These are phyloP conservation scores for Rhexocercosporidium sp. DNA, from an alignment of 2,329 filamentous ascomycete species.

Conservation along the genomic window DNA sequence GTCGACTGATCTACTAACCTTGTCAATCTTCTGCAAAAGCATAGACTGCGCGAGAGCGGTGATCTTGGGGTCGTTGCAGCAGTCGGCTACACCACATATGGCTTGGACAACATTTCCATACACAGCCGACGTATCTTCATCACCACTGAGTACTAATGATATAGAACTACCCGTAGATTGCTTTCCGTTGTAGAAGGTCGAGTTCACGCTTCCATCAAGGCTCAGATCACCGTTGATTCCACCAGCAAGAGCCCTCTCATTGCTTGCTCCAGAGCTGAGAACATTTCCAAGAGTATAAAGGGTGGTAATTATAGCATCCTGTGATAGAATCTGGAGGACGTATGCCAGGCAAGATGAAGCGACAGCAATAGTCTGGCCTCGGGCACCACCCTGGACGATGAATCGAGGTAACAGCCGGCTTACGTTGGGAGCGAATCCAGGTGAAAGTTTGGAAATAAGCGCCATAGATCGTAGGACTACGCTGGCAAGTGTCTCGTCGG, in stretches of 20 bases:
- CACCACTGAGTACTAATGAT: constrained; percentile 74
- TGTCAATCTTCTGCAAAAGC: constrained; percentile 92
- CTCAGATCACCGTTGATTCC: constrained; percentile 59
- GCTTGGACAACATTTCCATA: constrained; percentile 93
- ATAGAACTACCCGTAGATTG: constrained; percentile 76
- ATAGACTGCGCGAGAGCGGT: constrained; percentile 92
- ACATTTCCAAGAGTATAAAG: constrained; percentile 97
- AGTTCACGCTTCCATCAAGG: constrained; percentile 50
- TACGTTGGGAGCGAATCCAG: constrained; percentile 73
- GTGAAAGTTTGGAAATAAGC: constrained; percentile 76
- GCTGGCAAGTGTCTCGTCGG: constrained; percentile 75
- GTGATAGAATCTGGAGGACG: constrained; percentile 80
- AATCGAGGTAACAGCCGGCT: constrained; percentile 83
- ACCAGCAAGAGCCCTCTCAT: constrained; percentile 49
- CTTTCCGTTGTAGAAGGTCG: constrained; percentile 56
- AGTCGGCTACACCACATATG: constrained; percentile 86
- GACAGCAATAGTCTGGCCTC: constrained; percentile 70
- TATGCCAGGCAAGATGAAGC: constrained; percentile 87
- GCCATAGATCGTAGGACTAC: constrained; percentile 83
- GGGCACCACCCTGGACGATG: constrained; percentile 82
- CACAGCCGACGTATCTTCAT: constrained; percentile 78
- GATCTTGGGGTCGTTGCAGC: constrained; percentile 87
- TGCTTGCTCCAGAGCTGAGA: constrained; percentile 71
- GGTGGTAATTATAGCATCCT: constrained; percentile 93
- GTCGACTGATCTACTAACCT: constrained; percentile 81